A percentile compares a stretch with the other conserved stretches of the same genome.
phyloP scores from a whole-genome alignment of 1,284 basidiomycete genomes.

The Tylopilus sp. region DNA sequence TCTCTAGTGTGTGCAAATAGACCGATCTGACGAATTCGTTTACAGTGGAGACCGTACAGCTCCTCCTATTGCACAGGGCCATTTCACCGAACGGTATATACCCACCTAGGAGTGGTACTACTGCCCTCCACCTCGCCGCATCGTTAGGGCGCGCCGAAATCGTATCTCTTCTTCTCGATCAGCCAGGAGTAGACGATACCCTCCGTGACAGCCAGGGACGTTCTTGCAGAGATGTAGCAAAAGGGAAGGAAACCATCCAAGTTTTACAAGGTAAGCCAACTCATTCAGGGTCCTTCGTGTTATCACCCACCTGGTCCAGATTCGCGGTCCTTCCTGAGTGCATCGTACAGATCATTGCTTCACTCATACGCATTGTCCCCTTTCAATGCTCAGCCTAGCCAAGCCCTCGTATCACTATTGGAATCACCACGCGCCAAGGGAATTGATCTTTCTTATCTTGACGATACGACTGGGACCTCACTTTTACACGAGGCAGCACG shows the following conservation, averaged over 20 bases:
- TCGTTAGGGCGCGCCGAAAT: conserved; percentile 80
- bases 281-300: neutral
- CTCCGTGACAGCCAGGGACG: conserved; percentile 68
- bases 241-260: conserved; percentile 68
- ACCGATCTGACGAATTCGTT: conserved; percentile 4
- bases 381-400: conserved; percentile 42
- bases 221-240: conserved; percentile 76
- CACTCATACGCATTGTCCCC: conserved; percentile 70
- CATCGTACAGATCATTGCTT: conserved; percentile 73
- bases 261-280: conserved; percentile 60
- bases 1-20: neutral
- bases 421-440: conserved; percentile 61
- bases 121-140: conserved; percentile 85
- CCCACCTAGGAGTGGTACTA: conserved; percentile 70
- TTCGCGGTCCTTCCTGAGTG: conserved; percentile 77
- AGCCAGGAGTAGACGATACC: conserved; percentile 81
- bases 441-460: conserved; percentile 69
- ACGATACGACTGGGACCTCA: conserved; percentile 75
- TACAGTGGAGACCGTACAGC: conserved; percentile 41
- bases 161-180: conserved; percentile 71
- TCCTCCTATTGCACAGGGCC: conserved; percentile 71
- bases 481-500: conserved; percentile 87
- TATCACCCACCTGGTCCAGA: conserved; percentile 47
- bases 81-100: conserved; percentile 78
- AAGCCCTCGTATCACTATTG: conserved; percentile 54